A percentile compares a stretch with the other conserved stretches of the same genome.
Evolutionary conservation across 192 early-diverging fungal genomes (phyloP).

Genomic region (Coemansia sp.): DNA sequence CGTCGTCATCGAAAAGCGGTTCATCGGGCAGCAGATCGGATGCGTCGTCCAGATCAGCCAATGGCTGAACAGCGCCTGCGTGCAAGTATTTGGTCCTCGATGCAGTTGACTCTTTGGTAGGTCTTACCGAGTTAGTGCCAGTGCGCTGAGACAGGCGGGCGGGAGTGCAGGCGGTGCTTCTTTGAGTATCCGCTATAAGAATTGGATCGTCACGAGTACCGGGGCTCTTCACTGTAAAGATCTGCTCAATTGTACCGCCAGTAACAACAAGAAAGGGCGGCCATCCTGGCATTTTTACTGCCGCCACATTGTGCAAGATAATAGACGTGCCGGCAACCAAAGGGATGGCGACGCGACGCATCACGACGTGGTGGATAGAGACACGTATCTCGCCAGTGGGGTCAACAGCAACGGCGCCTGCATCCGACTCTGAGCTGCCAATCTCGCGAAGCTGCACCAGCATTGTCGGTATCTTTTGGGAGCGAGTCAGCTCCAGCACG

Average conservation of each 20-base stretch:
- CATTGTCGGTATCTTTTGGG: constrained; percentile 28
- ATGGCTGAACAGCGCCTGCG: neutral
- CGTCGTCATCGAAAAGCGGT: constrained; percentile 1
- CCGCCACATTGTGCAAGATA: constrained; percentile 37
- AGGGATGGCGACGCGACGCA: constrained; percentile 20
- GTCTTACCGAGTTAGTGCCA: neutral
- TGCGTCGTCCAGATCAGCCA: neutral
- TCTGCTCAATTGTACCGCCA: constrained; percentile 33
- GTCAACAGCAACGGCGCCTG: constrained; percentile 33
- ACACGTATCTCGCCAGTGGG: constrained; percentile 46
- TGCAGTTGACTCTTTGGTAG: neutral
- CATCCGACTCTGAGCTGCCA: constrained; percentile 24
- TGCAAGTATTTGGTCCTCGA: neutral
- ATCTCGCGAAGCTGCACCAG: constrained; percentile 46
- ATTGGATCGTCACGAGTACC: constrained; percentile 33
- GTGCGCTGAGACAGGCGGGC: neutral
- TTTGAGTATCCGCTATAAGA: constrained; percentile 28
- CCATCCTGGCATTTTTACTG: constrained; percentile 22
- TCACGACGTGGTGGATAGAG: constrained; percentile 37
- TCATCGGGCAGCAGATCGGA: neutral
- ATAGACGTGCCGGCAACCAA: constrained; percentile 33
- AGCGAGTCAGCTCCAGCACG: constrained; percentile 15
- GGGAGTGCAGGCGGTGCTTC: neutral
- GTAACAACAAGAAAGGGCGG: constrained; percentile 42
- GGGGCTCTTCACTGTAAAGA: constrained; percentile 28